Evolutionary conservation across 2,329 filamentous ascomycete species (phyloP).

Genomic region (Mycosphaerella sp.): DNA sequence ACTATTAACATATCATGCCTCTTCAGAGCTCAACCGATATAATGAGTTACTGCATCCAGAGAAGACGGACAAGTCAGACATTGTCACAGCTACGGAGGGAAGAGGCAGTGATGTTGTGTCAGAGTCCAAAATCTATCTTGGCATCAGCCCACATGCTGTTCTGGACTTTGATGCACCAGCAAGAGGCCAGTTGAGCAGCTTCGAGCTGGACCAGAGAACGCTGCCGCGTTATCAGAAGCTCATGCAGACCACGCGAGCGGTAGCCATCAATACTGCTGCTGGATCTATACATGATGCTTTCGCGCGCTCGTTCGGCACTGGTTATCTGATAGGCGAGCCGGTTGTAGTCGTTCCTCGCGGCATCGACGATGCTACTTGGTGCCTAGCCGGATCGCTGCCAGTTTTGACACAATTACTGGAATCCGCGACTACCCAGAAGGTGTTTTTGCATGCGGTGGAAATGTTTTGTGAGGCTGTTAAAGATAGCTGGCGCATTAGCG

Average conservation of each 20-base stretch:
- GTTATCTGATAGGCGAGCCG: constrained; percentile 74
- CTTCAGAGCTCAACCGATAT: constrained; percentile 78
- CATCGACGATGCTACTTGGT: constrained; percentile 88
- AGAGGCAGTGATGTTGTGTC: constrained; percentile 77
- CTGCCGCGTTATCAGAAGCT: constrained; percentile 51
- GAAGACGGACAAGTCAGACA: constrained; percentile 86
- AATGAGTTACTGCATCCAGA: constrained; percentile 87
- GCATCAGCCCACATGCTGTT: constrained; percentile 71
- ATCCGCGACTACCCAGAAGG: constrained; percentile 61
- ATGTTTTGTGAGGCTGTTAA: constrained; percentile 80
- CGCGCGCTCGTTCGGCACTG: constrained; percentile 71
- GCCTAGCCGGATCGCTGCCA: constrained; percentile 82
- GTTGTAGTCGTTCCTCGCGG: constrained; percentile 74
- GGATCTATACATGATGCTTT: constrained; percentile 84
- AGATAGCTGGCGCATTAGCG: constrained; percentile 93
- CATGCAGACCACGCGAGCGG: constrained; percentile 64
- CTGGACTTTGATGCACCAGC: constrained; percentile 60
- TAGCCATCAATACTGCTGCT: constrained; percentile 83
- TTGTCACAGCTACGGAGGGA: constrained; percentile 77
- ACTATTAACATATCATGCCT: constrained; percentile 93
- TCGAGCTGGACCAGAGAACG: constrained; percentile 46
- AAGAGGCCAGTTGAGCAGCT: constrained; percentile 2
- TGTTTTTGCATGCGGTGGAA: constrained; percentile 69
- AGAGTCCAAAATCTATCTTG: constrained; percentile 74
- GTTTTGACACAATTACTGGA: constrained; percentile 81